A percentile compares a stretch with the other conserved stretches of the same genome.
Evolutionary conservation across 2,329 filamentous ascomycete genomes (phyloP).

Genomic region (Iodosphaeria phyllophila): DNA sequence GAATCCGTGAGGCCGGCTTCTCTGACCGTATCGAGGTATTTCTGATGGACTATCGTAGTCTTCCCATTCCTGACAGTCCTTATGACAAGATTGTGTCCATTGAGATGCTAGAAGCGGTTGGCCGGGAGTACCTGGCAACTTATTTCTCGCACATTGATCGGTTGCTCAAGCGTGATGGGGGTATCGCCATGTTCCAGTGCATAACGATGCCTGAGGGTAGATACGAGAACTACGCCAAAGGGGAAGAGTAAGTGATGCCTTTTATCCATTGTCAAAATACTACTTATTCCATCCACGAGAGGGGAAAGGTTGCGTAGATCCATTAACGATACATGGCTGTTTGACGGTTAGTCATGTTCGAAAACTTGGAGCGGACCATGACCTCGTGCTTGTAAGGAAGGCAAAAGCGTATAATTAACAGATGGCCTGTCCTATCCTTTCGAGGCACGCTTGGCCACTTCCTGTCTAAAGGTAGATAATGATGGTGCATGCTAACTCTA

Average conservation of each 20-base stretch:
- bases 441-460: neutral
- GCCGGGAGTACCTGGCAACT: constrained; percentile 43
- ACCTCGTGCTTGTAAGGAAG: too few species aligned
- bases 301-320: too few species aligned
- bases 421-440: too few species aligned
- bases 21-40: constrained; percentile 42
- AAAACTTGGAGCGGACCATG: too few species aligned
- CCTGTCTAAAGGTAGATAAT: neutral
- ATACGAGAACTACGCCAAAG: constrained; percentile 45
- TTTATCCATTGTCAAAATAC: too few species aligned
- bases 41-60: constrained; percentile 48
- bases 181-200: constrained; percentile 55
- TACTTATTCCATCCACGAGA: too few species aligned
- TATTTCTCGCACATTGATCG: constrained; percentile 49
- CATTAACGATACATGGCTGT: too few species aligned
- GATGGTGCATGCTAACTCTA: neutral
- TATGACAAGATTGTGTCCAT: constrained; percentile 61
- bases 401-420: too few species aligned
- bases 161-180: constrained; percentile 44
- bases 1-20: constrained; percentile 42
- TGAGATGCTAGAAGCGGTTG: constrained; percentile 63
- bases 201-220: constrained; percentile 58
- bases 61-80: constrained; percentile 29
- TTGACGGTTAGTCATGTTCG: too few species aligned
- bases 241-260: constrained; percentile 38